phyloP scores from a whole-genome alignment of 306 rosid species.

The Geum urbanum region DNA sequence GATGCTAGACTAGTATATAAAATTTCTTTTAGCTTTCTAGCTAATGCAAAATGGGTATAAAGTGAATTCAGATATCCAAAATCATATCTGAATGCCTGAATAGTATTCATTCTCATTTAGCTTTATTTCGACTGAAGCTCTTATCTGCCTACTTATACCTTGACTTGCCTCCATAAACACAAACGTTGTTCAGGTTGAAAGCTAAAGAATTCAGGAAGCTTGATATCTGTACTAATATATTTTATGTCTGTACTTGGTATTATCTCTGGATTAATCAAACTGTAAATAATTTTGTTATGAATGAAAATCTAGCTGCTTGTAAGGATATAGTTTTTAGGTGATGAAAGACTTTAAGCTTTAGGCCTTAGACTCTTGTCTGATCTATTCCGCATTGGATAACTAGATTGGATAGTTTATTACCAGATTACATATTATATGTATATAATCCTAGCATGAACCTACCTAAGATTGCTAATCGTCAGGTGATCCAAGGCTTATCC shows the following conservation, averaged over 20 bases:
- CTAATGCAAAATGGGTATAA: neutral
- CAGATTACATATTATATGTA: neutral
- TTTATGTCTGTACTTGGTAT: neutral
- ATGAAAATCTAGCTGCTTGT: neutral
- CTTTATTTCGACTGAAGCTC: neutral
- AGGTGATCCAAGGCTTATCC: neutral
- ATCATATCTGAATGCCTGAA: neutral
- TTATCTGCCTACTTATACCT: neutral
- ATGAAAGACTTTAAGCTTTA: neutral
- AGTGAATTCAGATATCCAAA: neutral
- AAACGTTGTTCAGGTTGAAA: neutral
- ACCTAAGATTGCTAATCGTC: neutral
- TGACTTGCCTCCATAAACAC: neutral
- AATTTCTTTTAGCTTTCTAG: neutral
- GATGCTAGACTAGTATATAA: neutral
- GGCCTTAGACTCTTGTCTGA: neutral
- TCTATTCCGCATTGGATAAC: neutral
- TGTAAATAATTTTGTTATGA: neutral
- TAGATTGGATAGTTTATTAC: neutral
- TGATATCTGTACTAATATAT: neutral
- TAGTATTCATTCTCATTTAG: neutral
- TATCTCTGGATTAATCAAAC: neutral
- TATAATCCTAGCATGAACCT: neutral
- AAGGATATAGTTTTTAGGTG: no score
- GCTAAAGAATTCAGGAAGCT: neutral